phyloP scores from a whole-genome alignment of 371 early-diverging fungal genomes.

The Mortierella sp. region DNA sequence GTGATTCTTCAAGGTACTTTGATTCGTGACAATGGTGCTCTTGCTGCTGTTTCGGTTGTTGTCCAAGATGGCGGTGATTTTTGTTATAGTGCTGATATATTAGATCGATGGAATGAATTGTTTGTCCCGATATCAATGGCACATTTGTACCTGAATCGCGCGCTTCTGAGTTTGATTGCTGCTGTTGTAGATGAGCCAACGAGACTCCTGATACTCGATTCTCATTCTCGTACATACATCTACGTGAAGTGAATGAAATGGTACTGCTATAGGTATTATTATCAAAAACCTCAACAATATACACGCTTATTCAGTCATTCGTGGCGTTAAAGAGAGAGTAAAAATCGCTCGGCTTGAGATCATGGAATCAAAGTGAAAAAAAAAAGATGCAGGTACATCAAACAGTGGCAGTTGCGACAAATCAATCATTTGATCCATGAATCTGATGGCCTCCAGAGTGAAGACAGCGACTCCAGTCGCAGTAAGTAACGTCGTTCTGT shows the following conservation, averaged over 20 bases:
- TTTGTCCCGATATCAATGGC: background rate
- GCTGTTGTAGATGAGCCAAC: too few relatives aligned
- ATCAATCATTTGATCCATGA: background rate
- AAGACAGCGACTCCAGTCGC: background rate
- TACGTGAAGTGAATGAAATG: background rate
- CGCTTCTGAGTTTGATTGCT: too few relatives aligned
- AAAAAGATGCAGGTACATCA: too few relatives aligned
- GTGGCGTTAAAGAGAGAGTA: background rate
- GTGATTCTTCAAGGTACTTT: background rate
- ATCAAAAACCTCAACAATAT: too few relatives aligned
- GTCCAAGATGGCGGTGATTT: background rate
- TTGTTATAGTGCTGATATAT: slow-evolving; percentile 10
- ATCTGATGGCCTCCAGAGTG: background rate
- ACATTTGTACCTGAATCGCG: background rate
- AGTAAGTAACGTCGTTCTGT: background rate
- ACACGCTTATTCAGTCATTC: too few relatives aligned
- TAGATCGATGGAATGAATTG: background rate
- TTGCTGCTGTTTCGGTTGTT: background rate
- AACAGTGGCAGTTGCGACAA: background rate
- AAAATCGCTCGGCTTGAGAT: background rate
- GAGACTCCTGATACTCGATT: background rate
- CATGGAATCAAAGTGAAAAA: background rate
- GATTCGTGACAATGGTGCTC: background rate
- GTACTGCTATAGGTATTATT: too few relatives aligned
- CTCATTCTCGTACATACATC: background rate